Percentiles rank a stretch among this genome's conserved stretches.
Conservation (phyloP, 495 filamentous ascomycete genomes). For the Hypoxylon intermedium region DNA sequence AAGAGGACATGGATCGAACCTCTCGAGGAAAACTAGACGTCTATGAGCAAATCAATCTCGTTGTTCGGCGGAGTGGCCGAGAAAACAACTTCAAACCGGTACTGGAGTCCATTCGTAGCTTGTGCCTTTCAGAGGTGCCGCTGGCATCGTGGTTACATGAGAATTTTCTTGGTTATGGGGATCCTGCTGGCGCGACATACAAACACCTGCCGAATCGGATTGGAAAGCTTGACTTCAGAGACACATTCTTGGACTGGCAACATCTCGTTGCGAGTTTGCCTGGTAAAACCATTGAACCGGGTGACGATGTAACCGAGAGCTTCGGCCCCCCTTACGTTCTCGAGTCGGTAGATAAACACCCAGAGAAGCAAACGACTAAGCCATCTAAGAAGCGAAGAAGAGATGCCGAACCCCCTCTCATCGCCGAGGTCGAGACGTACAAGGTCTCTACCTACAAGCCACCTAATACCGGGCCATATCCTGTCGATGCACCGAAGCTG, state of each 20-base stretch:
- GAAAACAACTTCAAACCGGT: conserved; percentile 99
- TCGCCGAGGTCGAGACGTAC: conserved; percentile 66
- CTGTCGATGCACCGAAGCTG: conserved; percentile 80
- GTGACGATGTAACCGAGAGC: conserved; percentile 70
- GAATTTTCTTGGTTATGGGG: conserved; percentile 94
- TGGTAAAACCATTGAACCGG: conserved; percentile 80
- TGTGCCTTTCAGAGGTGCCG: conserved; percentile 84
- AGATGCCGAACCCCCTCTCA: conserved; percentile 68
- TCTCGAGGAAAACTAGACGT: conserved; percentile 72
- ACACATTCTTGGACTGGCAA: conserved; percentile 95
- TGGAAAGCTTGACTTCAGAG: conserved; percentile 81
- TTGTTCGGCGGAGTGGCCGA: conserved; percentile 81
- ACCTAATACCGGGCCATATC: conserved; percentile 90
- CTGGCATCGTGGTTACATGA: conserved; percentile 94
- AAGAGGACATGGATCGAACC: conserved; percentile 72
- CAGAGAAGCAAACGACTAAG: conserved; percentile 54
- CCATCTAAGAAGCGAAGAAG: conserved; percentile 83
- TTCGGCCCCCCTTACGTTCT: conserved; percentile 89
- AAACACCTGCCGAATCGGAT: conserved; percentile 80
- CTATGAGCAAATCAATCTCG: conserved; percentile 85
- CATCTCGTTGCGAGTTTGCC: conserved; percentile 89
- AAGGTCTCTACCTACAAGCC: conserved; percentile 92
- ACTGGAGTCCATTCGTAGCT: conserved; percentile 85
- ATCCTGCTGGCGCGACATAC: conserved; percentile 86
- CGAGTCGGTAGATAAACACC: conserved; percentile 62